phyloP scores from a whole-genome alignment of 139 green algal species.

The Chlorella sorokiniana region DNA sequence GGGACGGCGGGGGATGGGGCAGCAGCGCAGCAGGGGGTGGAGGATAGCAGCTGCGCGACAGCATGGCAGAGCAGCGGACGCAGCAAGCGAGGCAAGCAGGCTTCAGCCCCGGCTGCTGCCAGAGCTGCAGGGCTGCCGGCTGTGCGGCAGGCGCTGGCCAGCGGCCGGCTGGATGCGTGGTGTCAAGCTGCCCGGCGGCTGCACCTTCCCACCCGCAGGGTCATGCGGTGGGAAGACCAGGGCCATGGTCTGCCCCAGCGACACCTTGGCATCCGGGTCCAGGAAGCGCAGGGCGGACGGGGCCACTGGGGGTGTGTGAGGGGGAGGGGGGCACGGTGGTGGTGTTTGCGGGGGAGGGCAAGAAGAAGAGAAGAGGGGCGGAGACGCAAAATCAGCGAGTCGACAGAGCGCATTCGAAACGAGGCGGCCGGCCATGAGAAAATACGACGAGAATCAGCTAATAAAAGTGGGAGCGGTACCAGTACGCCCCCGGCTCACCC shows the following conservation, averaged over 20 bases:
- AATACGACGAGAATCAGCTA: too few species aligned
- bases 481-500: too few species aligned
- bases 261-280: neutral
- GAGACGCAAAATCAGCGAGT: too few species aligned
- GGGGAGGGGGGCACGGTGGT: neutral
- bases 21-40: neutral
- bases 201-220: neutral
- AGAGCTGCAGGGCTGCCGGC: too few species aligned
- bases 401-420: neutral
- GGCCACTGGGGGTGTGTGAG: constrained; percentile 7
- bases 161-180: too few species aligned
- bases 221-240: constrained; percentile 29
- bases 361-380: too few species aligned
- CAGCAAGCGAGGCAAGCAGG: neutral
- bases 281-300: constrained; percentile 3
- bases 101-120: too few species aligned
- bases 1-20: neutral
- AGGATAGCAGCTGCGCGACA: neutral
- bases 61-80: neutral
- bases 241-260: constrained; percentile 29
- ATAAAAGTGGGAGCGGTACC: too few species aligned
- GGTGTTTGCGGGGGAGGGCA: neutral
- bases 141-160: too few species aligned
- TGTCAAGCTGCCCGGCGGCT: neutral
- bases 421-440: too few species aligned